Evolutionary conservation across 2,329 filamentous ascomycete species (phyloP), one percentile per base, ranked within the genome.

Genomic region (Aspergillus pseudonomiae): DNA sequence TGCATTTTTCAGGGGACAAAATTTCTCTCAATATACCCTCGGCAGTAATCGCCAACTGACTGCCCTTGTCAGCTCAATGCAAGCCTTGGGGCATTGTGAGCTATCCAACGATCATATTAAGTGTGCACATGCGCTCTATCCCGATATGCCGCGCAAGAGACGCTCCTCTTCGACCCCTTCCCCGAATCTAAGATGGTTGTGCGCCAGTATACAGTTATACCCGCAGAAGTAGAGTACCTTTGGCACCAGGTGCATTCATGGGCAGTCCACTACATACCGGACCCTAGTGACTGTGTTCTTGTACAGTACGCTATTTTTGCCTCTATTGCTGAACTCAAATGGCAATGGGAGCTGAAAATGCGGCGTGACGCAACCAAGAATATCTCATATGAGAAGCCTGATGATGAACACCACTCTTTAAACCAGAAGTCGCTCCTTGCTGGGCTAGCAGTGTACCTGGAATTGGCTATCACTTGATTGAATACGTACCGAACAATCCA

Each of bases 161-260:
- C 54, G 74, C 68, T 4, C 72, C 72, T 1, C 65, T 74, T 4
- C 72, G 72, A 41, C 69, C 70, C 19, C 57, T 73, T 6, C 74
- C 74, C 56, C 70, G 72, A 6, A 64, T 76, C 41, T 73, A 74
- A 52, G 70, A 75, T 26, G 63, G 63, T 9, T 71, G 70, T 53
- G 63, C 60, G 54, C 58, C 63, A 11, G 62, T 72, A 36, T 68
- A 70, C 1, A 59, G 43, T 16, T 43, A 43, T 21, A 43, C 9
- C 16, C 10, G 16, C 41, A 12, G 70, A 73, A 52, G 65, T 60
- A 14, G 71, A 73, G 43, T 74, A 71, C 57, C 70, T 71, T 45
- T 73, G 68, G 43, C 67, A 60, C 39, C 63, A 54, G 12, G 60
- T 10, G 19, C 39, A n/a, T 16, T 43, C 41, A 43, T 74, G 71